These are phyloP conservation scores for Pseudocercospora crystallina DNA, from an alignment of 2,329 filamentous ascomycete genomes.

Conservation along the genomic window DNA sequence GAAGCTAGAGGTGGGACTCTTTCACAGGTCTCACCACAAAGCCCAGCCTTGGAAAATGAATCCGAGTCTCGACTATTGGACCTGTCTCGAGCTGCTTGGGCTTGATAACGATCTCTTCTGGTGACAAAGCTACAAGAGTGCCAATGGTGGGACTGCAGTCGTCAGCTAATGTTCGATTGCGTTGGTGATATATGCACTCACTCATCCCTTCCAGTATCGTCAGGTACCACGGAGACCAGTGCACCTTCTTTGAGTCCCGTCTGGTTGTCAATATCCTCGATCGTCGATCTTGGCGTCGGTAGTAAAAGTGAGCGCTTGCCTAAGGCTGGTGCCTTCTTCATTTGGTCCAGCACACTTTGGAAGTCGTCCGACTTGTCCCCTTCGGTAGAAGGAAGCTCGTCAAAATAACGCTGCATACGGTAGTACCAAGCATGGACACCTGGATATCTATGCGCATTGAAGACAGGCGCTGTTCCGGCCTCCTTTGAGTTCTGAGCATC, in stretches of 20 bases:
- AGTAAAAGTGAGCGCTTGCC: conserved; percentile 30
- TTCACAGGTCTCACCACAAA: conserved; percentile 37
- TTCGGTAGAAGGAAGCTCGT: conserved; percentile 31
- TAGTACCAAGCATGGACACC: conserved; percentile 39
- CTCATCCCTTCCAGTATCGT: conserved; percentile 42
- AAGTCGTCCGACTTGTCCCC: conserved; percentile 21
- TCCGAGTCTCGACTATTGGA: conserved; percentile 34
- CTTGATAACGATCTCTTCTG: conserved; percentile 43
- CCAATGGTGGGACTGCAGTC: conserved; percentile 37
- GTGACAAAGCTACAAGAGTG: conserved; percentile 37
- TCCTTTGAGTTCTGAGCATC: conserved; percentile 32
- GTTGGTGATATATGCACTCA: conserved; percentile 8
- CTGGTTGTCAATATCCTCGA: conserved; percentile 31
- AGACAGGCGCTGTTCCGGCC: conserved; percentile 29
- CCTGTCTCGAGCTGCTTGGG: conserved; percentile 31
- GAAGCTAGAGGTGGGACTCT: conserved; percentile 26
- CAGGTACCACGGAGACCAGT: conserved; percentile 38
- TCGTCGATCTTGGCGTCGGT: conserved; percentile 31
- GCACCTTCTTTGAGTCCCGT: conserved; percentile 34
- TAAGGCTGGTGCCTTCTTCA: conserved; percentile 26
- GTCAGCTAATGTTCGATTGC: conserved; percentile 4
- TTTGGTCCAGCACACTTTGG: conserved; percentile 28
- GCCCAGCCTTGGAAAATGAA: conserved; percentile 44
- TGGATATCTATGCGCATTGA: conserved; percentile 40
- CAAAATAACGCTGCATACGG: conserved; percentile 35